Conservation (phyloP, 2,329 filamentous ascomycete genomes). For the Trichoderma simmonsii region DNA sequence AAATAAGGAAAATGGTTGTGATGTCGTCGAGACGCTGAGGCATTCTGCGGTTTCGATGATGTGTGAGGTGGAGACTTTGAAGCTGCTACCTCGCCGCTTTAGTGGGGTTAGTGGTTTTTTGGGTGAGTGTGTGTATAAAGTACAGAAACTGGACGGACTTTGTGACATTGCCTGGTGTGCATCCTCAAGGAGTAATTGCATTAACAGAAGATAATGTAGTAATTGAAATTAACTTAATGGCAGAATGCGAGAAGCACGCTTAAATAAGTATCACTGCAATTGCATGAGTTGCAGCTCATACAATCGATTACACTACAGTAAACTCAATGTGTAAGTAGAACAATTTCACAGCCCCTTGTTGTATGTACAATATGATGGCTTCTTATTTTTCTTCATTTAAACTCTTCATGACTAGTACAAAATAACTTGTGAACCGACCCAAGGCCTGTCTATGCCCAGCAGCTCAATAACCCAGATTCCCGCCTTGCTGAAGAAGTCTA, state of each 20-base stretch:
- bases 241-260: neutral
- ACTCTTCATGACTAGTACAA: slow-evolving; percentile 15
- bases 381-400: slow-evolving; percentile 1
- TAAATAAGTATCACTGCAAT: neutral
- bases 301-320: neutral
- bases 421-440: neutral
- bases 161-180: neutral
- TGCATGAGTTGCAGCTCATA: neutral
- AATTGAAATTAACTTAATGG: neutral
- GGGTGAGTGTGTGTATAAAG: neutral
- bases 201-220: neutral
- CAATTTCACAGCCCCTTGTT: neutral
- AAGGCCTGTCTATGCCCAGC: slow-evolving; percentile 2
- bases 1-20: slow-evolving; percentile 44
- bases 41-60: slow-evolving; percentile 30
- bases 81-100: neutral
- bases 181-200: neutral
- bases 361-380: slow-evolving; percentile 16
- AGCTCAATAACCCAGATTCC: neutral
- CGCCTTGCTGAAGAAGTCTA: slow-evolving; percentile 29
- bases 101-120: slow-evolving; percentile 15
- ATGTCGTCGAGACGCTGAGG: slow-evolving; percentile 38
- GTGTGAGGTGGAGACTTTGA: slow-evolving; percentile 27
- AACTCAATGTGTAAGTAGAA: neutral
- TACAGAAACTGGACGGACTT: neutral